Evolutionary conservation across 2,329 filamentous ascomycete species (phyloP).

Genomic region (Aureobasidium sp.): DNA sequence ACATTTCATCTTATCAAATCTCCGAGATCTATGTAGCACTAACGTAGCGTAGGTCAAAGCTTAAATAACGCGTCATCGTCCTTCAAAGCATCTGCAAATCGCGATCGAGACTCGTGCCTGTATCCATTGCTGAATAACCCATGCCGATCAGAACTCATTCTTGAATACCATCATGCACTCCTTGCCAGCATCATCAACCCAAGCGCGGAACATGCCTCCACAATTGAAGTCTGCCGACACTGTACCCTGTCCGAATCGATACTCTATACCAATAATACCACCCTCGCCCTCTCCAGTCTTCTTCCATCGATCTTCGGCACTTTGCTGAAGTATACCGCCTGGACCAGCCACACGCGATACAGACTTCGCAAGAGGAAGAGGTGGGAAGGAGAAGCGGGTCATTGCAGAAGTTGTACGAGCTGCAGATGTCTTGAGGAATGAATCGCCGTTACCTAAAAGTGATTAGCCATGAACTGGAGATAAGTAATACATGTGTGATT

Average conservation of each 20-base stretch:
- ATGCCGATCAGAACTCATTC: slow-evolving; percentile 23
- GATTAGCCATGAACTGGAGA: not conserved
- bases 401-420: slow-evolving; percentile 65
- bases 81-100: not conserved
- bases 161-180: slow-evolving; percentile 52
- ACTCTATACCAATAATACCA: slow-evolving; percentile 76
- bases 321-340: slow-evolving; percentile 63
- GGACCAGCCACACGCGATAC: slow-evolving; percentile 60
- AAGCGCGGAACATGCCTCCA: slow-evolving; percentile 79
- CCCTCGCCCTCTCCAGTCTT: slow-evolving; percentile 71
- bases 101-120: not conserved
- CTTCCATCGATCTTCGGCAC: slow-evolving; percentile 65
- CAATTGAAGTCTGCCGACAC: slow-evolving; percentile 77
- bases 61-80: not conserved
- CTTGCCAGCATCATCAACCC: slow-evolving; percentile 55
- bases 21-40: slow-evolving; percentile 4
- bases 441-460: slow-evolving; percentile 67
- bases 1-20: slow-evolving; percentile 3
- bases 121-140: not conserved
- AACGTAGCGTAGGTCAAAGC: not conserved
- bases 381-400: slow-evolving; percentile 49
- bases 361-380: slow-evolving; percentile 46
- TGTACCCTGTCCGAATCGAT: slow-evolving; percentile 38
- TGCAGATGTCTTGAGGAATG: slow-evolving; percentile 66
- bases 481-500: not conserved